Conservation (phyloP, 169 alveolate species). For the Plasmodium reichenowi region DNA sequence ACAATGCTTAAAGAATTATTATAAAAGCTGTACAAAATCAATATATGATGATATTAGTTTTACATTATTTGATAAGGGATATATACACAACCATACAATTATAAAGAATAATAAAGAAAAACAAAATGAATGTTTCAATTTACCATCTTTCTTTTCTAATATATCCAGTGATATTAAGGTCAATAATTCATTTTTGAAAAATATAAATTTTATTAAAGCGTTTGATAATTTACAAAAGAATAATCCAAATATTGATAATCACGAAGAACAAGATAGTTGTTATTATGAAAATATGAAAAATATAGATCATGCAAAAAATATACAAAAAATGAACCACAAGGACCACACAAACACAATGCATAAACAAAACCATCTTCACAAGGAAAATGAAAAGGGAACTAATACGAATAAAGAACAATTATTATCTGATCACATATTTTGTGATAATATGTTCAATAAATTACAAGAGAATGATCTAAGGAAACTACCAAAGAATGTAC, state of each 20-base stretch:
- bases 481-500: too few relatives aligned
- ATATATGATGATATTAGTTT: constrained; percentile 24
- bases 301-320: too few relatives aligned
- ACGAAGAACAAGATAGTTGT: too few relatives aligned
- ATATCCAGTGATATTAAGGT: not conserved
- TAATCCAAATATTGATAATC: too few relatives aligned
- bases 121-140: not conserved
- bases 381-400: not conserved
- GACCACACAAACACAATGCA: too few relatives aligned
- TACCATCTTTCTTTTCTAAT: not conserved
- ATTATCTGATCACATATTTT: too few relatives aligned
- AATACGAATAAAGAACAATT: too few relatives aligned
- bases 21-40: constrained; percentile 19
- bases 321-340: too few relatives aligned
- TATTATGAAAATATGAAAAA: too few relatives aligned
- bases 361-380: not conserved
- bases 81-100: not conserved
- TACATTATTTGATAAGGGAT: constrained; percentile 24
- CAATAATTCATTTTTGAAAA: constrained; percentile 13
- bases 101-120: not conserved
- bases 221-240: too few relatives aligned
- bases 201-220: not conserved
- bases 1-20: constrained; percentile 24
- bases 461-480: too few relatives aligned
- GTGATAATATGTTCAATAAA: too few relatives aligned